phyloP scores from a whole-genome alignment of 2,329 filamentous ascomycete genomes.

The Seiridium cupressi region DNA sequence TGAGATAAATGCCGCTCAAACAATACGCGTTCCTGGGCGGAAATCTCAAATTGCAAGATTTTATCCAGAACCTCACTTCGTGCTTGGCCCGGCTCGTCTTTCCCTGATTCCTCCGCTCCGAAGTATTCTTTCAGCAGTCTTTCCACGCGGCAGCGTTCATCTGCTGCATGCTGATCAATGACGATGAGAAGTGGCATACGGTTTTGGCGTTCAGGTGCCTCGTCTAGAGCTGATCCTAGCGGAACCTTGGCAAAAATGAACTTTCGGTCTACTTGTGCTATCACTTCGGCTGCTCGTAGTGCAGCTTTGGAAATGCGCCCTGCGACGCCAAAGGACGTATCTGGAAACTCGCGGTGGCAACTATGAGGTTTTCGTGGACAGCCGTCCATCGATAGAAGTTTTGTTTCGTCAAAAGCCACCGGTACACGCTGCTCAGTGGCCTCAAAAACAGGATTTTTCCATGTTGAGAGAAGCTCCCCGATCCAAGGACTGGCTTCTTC shows the following conservation, averaged over 20 bases:
- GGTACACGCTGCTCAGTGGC: constrained; percentile 44
- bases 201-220: background rate
- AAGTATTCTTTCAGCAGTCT: constrained; percentile 60
- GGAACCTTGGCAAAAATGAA: constrained; percentile 73
- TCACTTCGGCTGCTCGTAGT: constrained; percentile 60
- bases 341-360: constrained; percentile 14
- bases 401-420: constrained; percentile 26
- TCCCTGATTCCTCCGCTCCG: background rate
- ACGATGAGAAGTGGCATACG: constrained; percentile 57
- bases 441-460: constrained; percentile 78
- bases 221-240: constrained; percentile 10
- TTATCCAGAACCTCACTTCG: constrained; percentile 41
- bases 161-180: constrained; percentile 92
- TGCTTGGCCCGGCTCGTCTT: constrained; percentile 13
- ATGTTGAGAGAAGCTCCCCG: constrained; percentile 56
- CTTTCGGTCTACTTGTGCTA: constrained; percentile 85
- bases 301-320: constrained; percentile 60
- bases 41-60: constrained; percentile 64
- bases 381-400: constrained; percentile 12
- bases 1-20: constrained; percentile 52
- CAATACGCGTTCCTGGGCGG: constrained; percentile 56
- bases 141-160: constrained; percentile 84
- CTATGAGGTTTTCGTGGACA: background rate
- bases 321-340: constrained; percentile 20
- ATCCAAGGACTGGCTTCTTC: constrained; percentile 49